Base-by-base conservation (phyloP, 441 rosid genomes). In the Populus hybrid region DNA sequence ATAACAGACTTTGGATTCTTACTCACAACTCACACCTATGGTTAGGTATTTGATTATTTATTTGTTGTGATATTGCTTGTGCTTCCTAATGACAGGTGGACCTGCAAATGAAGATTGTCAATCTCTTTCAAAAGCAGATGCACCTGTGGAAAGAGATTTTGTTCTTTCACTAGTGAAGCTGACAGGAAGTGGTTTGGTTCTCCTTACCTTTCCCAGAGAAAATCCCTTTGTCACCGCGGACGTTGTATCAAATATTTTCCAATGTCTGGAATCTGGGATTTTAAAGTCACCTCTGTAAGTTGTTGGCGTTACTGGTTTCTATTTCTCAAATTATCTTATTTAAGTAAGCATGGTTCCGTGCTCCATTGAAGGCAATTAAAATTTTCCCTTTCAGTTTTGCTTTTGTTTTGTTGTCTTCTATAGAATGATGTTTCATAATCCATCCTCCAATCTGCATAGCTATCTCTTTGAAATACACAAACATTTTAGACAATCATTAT, bases 81-180 rank as follows among this genome's bases (percentile, higher is more conserved):
- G 34, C 73, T 50, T 77, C 61, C 57, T 70, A 26, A 35, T 85
- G 30, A 76, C 86, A 88, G 90, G 82, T 69, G 84, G 54, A 67
- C 76, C 73, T 70, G 18, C 78, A 16, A 77, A 76, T 23, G 84
- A 69, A 79, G 82, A 78, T 9, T 67, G 68, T 75, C 30, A 30
- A 21, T 72, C 85, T 34, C 64, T 67, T 76, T 78, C 75, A 68
- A 79, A 85, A 24, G 59, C 68, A 30, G 85, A 77, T 78, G 67
- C 32, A 59, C 69, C 46, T 35, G 81, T 46, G 72, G 86, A 84
- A 67, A 83, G 26, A 7, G 74, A 77, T 75, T 80, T 80, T 78
- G 77, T 67, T 79, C 91, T 95, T 83, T 93, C 98, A 67, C 79
- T 95, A 70, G 99, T 95, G 77, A 95, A 95, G 91, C 84, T 95